These are phyloP conservation scores for Ambrosiella cleistominuta DNA, from an alignment of 2,329 filamentous ascomycete species.

Conservation along the genomic window DNA sequence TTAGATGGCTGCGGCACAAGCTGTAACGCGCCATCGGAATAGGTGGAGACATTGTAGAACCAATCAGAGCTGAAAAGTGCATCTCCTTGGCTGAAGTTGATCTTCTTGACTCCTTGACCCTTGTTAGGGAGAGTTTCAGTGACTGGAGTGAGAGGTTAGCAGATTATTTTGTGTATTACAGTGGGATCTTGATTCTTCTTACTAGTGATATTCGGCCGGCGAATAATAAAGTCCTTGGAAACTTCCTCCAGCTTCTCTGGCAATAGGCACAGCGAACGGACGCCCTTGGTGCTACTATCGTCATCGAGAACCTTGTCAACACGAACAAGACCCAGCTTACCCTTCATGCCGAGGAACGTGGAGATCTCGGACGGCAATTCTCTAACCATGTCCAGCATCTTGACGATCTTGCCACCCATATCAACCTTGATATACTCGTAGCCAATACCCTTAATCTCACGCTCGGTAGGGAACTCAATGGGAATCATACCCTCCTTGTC, in stretches of 20 bases:
- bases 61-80: slow-evolving; percentile 27
- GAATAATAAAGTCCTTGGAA: slow-evolving; percentile 13
- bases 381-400: slow-evolving; percentile 36
- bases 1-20: slow-evolving; percentile 5
- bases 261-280: slow-evolving; percentile 9
- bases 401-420: slow-evolving; percentile 44
- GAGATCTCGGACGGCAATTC: slow-evolving; percentile 46
- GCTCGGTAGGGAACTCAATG: slow-evolving; percentile 38
- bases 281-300: slow-evolving; percentile 6
- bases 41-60: slow-evolving; percentile 11
- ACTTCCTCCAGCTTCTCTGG: slow-evolving; percentile 7
- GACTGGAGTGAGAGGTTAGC: background rate
- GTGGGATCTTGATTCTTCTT: background rate
- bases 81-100: slow-evolving; percentile 27
- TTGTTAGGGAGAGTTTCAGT: slow-evolving; percentile 4
- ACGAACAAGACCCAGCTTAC: slow-evolving; percentile 50
- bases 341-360: slow-evolving; percentile 48
- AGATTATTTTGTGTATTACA: background rate
- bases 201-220: slow-evolving; percentile 11
- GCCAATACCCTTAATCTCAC: slow-evolving; percentile 38
- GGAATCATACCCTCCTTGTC: slow-evolving; percentile 51
- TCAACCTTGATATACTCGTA: slow-evolving; percentile 44
- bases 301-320: slow-evolving; percentile 27
- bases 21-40: slow-evolving; percentile 8
- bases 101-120: background rate